phyloP scores from a whole-genome alignment of 352 stramenopile genomes.

The Globisporangium middletonii region DNA sequence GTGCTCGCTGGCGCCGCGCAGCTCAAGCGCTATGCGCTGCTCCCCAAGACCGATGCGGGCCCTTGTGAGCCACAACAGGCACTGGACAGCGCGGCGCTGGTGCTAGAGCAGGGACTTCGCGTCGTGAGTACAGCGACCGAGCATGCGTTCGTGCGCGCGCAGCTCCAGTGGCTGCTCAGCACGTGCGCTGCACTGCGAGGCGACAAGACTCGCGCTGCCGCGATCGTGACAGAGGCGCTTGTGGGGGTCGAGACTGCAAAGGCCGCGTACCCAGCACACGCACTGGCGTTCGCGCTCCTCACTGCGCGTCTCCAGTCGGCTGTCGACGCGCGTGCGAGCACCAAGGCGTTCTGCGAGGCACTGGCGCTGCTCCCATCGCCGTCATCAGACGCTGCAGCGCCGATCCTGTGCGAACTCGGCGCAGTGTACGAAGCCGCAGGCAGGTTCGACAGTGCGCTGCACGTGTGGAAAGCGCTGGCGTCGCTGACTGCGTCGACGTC shows the following conservation, averaged over 20 bases:
- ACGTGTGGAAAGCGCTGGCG: conserved; percentile 55
- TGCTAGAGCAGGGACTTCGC: conserved; percentile 36
- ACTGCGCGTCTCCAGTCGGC: conserved; percentile 41
- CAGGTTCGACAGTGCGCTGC: conserved; percentile 42
- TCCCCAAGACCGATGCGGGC: conserved; percentile 9
- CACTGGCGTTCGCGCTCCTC: conserved; percentile 23
- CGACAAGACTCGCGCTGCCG: conserved; percentile 10
- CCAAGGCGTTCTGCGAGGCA: conserved; percentile 27
- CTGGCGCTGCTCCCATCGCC: conserved; percentile 9
- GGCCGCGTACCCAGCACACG: conserved; percentile 2
- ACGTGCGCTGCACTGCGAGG: conserved; percentile 14
- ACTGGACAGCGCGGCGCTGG: conserved; percentile 11
- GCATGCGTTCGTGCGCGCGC: conserved; percentile 18
- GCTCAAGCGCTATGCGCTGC: conserved; percentile 32
- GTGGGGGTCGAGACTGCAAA: conserved; percentile 15
- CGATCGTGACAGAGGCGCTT: conserved; percentile 18
- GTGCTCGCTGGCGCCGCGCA: conserved; percentile 35
- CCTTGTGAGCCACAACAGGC: conserved; percentile 3
- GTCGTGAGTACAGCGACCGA: conserved; percentile 10
- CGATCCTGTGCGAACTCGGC: conserved; percentile 56
- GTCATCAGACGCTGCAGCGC: conserved; percentile 11
- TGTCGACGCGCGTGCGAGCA: conserved; percentile 13
- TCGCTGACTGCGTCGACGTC: neutral
- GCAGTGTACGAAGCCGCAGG: conserved; percentile 44
- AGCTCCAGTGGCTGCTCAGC: conserved; percentile 42